Base-by-base conservation (phyloP, 73 alveolate species). In the Paraurostyla sp. region DNA sequence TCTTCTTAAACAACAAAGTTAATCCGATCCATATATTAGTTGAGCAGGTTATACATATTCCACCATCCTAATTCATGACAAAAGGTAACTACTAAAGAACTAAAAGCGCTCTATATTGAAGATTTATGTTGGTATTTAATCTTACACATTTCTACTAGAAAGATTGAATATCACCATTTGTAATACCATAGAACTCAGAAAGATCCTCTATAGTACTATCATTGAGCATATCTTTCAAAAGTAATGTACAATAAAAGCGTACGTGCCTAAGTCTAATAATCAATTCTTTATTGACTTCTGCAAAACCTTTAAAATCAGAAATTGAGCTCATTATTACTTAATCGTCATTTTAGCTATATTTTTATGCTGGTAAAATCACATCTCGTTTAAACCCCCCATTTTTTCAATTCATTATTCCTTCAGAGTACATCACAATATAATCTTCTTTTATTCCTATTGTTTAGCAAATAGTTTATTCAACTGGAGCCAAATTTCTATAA, bases 61-160 rank as follows among this genome's bases (percentile, higher is more conserved):
- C 90, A 89, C 95, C 95, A 89, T 6, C 52, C 57, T 15, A 89
- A 73, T 36, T 89, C 92, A 35, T 69, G 89, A 27, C 92, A 89
- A 45, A 89, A 49, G 18, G 65, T 82, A 18, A 62, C 82, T 20
- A 89, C 91, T 85, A 62, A 15, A 9, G 83, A 41, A 41, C 76
- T 56, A 25, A 83, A 83, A 25, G 68, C 62, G 56, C 83, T 40
- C 91, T 83, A 45, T 25, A 57, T 40, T 0, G 32, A 45, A 18
- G 33, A 36, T 15, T 33, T 32, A 23, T 45, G 7, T 29, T 49
- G 0, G 43, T 35, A 15, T 22, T 30, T 43, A 22, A 68, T 36
- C 78, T 69, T 43, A 71, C 80, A 76, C 80, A 54, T 82, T 62
- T 71, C 59, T 25, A 38, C 29, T 51, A 13, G 46, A 51, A 46